These are phyloP conservation scores for Diaporthe longicolla DNA, from an alignment of 2,329 filamentous ascomycete genomes.

Conservation along the genomic window DNA sequence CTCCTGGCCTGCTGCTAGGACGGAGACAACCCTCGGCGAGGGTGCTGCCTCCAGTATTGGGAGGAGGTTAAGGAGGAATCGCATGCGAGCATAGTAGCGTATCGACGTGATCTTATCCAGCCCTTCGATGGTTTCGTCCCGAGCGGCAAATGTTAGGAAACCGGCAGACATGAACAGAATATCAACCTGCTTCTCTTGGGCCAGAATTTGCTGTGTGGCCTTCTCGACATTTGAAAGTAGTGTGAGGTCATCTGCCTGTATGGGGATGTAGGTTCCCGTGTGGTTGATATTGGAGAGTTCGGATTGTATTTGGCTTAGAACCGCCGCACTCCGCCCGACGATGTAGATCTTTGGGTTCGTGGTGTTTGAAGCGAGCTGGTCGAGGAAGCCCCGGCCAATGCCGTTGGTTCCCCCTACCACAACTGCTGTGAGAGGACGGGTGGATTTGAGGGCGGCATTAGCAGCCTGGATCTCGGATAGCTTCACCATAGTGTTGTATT, in stretches of 20 bases:
- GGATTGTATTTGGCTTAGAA: slow-evolving; percentile 51
- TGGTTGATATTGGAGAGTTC: slow-evolving; percentile 55
- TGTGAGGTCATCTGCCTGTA: slow-evolving; percentile 55
- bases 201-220: slow-evolving; percentile 50
- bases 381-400: slow-evolving; percentile 60
- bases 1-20: slow-evolving; percentile 66
- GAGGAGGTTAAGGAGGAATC: slow-evolving; percentile 64
- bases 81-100: slow-evolving; percentile 66
- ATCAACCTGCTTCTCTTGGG: slow-evolving; percentile 52
- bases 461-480: slow-evolving; percentile 14
- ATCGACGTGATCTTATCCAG: slow-evolving; percentile 64
- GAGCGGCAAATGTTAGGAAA: slow-evolving; percentile 51
- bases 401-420: slow-evolving; percentile 61
- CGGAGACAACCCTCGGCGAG: slow-evolving; percentile 62
- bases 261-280: slow-evolving; percentile 55
- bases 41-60: slow-evolving; percentile 56
- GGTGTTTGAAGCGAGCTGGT: slow-evolving; percentile 54
- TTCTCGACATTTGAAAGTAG: slow-evolving; percentile 52
- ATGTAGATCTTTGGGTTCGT: slow-evolving; percentile 59
- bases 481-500: slow-evolving; percentile 1
- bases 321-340: slow-evolving; percentile 53
- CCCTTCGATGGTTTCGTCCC: slow-evolving; percentile 64
- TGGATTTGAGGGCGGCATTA: slow-evolving; percentile 28
- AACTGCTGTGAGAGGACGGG: slow-evolving; percentile 43
- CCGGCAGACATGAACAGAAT: slow-evolving; percentile 56